Percentiles rank a stretch among this genome's conserved stretches.
phyloP scores from a whole-genome alignment of 148 eudicot genomes.

The Chenopodium album region DNA sequence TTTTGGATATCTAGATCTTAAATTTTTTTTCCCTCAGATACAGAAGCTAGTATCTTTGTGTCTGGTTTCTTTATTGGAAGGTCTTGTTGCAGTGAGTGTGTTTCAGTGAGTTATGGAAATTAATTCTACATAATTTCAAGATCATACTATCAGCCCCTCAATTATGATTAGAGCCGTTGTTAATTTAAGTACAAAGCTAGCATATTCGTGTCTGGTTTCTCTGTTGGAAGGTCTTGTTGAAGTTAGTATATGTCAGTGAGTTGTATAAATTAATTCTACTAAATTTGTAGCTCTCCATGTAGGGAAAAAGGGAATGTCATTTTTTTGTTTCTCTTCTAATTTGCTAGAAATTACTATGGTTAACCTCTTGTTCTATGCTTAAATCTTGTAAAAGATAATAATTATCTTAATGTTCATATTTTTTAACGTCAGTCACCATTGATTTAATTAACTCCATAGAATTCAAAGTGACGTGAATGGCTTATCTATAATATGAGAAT shows the following conservation, averaged over 20 bases:
- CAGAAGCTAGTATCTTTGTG: no score
- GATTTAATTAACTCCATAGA: not conserved
- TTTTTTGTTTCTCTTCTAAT: not conserved
- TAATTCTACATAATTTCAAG: not conserved
- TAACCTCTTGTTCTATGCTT: not conserved
- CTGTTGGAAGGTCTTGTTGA: not conserved
- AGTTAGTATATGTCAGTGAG: not conserved
- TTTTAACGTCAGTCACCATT: not conserved
- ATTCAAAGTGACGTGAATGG: not conserved
- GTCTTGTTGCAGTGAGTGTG: no score
- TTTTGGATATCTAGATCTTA: not conserved
- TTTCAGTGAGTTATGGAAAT: no score
- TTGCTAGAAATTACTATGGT: not conserved
- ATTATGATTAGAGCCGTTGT: not conserved
- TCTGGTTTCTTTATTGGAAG: no score
- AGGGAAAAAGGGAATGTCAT: not conserved
- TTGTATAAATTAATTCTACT: not conserved
- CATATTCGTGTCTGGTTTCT: not conserved
- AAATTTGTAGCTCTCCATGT: not conserved
- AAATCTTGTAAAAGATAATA: no score
- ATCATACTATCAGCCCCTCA: not conserved
- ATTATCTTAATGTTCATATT: no score
- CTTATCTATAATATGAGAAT: not conserved
- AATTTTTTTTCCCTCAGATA: no score
- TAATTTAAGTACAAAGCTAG: not conserved